phyloP scores from a whole-genome alignment of 805 yeast genomes.

The Candida stauntonica region DNA sequence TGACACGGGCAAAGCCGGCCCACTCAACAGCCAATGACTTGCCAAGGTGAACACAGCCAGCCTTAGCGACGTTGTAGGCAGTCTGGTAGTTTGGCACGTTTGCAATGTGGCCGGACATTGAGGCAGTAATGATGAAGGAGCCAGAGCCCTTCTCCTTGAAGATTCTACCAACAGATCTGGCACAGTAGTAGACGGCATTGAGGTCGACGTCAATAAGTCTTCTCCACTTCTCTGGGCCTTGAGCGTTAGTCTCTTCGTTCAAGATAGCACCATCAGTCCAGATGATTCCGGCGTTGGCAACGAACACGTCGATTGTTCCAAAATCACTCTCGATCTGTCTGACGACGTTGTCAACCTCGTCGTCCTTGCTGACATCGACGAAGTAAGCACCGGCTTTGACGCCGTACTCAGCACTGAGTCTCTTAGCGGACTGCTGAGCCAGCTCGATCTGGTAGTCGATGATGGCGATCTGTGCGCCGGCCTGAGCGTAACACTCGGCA shows the following conservation, averaged over 20 bases:
- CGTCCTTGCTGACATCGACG: conserved; percentile 28
- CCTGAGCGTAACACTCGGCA: conserved; percentile 80
- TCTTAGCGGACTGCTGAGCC: conserved; percentile 57
- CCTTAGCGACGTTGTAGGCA: conserved; percentile 52
- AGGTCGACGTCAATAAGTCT: conserved; percentile 71
- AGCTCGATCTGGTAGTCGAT: conserved; percentile 27
- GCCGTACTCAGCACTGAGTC: conserved; percentile 51
- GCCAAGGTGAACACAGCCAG: conserved; percentile 22
- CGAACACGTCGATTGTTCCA: conserved; percentile 72
- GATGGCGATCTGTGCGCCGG: conserved; percentile 75
- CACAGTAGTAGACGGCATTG: conserved; percentile 77
- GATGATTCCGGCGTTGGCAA: conserved; percentile 87
- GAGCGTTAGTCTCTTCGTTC: conserved; percentile 27
- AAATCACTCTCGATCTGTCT: conserved; percentile 53
- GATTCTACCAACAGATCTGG: conserved; percentile 66
- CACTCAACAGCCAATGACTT: conserved; percentile 54
- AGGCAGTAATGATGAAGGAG: conserved; percentile 78
- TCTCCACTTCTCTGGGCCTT: conserved; percentile 53
- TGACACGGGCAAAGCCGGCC: conserved; percentile 85
- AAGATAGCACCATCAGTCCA: conserved; percentile 66
- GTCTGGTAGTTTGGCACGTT: conserved; percentile 87
- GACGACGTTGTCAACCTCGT: conserved; percentile 27
- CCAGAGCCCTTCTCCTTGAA: conserved; percentile 74
- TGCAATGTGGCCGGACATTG: conserved; percentile 86
- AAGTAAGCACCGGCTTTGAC: conserved; percentile 54